Evolutionary conservation across 495 filamentous ascomycete genomes (phyloP).

Genomic region (Penicillium coffeae): DNA sequence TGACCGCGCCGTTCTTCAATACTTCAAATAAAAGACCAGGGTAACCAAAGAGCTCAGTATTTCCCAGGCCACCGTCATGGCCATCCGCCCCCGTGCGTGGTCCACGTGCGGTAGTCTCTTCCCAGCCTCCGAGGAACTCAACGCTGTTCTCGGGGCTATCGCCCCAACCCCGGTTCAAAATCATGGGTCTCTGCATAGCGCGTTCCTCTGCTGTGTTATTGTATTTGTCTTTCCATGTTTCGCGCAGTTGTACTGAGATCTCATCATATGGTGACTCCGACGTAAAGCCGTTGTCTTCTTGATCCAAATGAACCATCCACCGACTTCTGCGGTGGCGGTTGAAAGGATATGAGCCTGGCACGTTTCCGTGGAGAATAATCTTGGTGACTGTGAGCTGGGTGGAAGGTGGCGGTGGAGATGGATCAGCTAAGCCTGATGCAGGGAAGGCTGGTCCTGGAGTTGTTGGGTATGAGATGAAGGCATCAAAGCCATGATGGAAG

Average conservation of each 20-base stretch:
- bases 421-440: constrained; percentile 30
- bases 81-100: constrained; percentile 36
- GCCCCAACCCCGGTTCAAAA: constrained; percentile 84
- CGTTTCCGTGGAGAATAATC: constrained; percentile 84
- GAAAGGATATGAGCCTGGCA: constrained; percentile 94
- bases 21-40: constrained; percentile 95
- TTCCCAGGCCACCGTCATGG: constrained; percentile 60
- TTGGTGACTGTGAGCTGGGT: constrained; percentile 79
- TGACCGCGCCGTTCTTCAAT: constrained; percentile 85
- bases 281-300: constrained; percentile 38
- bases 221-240: constrained; percentile 69
- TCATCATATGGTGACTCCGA: constrained; percentile 77
- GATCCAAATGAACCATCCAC: constrained; percentile 68
- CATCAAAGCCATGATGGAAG: constrained; percentile 90
- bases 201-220: constrained; percentile 57
- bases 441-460: constrained; percentile 64
- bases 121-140: constrained; percentile 86
- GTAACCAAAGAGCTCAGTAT: constrained; percentile 89
- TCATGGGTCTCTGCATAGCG: constrained; percentile 71
- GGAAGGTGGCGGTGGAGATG: constrained; percentile 37
- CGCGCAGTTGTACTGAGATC: constrained; percentile 60
- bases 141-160: constrained; percentile 88
- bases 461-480: constrained; percentile 79
- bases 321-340: constrained; percentile 87
- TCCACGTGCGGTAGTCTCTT: constrained; percentile 60